Evolutionary conservation across 352 stramenopile genomes (phyloP), one percentile per base, ranked within the genome.

Genomic region (Phytophthora crassamura): DNA sequence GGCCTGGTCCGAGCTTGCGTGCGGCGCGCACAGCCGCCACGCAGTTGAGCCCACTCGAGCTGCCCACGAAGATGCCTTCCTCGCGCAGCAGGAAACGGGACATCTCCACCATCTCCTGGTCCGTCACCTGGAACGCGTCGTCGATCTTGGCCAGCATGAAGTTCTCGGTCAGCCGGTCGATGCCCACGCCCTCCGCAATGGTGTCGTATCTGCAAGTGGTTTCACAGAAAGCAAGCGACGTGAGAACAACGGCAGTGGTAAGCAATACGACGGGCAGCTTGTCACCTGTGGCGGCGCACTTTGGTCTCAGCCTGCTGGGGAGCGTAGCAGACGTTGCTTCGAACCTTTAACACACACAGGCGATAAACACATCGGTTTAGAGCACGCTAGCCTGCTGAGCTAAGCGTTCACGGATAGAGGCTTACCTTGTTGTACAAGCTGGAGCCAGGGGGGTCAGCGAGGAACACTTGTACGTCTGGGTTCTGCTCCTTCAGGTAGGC

Each of bases 41-140:
- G 49, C 86, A 94, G 60, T 97, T 97, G 53, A 96, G 65, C 3
- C 84, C 86, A 45, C 86, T 92, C 2, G 89, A 96, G 64, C 87
- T 94, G 52, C 97, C 97, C 62, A 98, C 95, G 71, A 99, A 98
- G 52, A 99, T 75, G 0, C 98, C 98, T 74, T 99, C 98, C 25
- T 98, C 85, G 25, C 79, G 80, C 35, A 99, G 75, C 14, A 99
- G 68, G 71, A 96, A 98, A 62, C 98, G 97, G 34, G 97, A 97
- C 97, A 99, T 99, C 57, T 98, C 88, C 5, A 99, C 89, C 8
- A 97, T 97, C 71, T 99, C 95, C 65, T 98, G 84, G 84, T 99
- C 96, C 2, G 83, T 86, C 40, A 98, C 93, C 50, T 78, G 75
- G 72, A 95, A 88, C 8, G 90, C 91, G 61, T 93, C 87, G 64